Percentiles rank a stretch among this genome's conserved stretches.
Conservation (phyloP, 495 filamentous ascomycete genomes). For the Podospora comata region DNA sequence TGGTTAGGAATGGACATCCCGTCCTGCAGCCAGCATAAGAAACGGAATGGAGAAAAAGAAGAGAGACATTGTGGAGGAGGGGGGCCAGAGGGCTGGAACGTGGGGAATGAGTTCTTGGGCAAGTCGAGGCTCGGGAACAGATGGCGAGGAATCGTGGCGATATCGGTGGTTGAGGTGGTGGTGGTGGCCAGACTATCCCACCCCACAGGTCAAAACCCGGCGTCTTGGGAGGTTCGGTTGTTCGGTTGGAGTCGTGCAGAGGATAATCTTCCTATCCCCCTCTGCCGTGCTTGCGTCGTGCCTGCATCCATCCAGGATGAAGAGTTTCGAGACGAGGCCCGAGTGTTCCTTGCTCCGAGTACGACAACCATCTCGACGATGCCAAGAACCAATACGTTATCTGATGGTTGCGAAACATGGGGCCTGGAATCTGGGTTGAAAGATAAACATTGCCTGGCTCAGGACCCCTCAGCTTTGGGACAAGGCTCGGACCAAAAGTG, state of each 20-base stretch:
- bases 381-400: not conserved
- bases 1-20: constrained; percentile 20
- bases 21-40: not conserved
- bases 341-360: not conserved
- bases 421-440: not conserved
- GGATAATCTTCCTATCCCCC: not conserved
- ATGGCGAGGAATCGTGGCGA: not conserved
- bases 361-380: not conserved
- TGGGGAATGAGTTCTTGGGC: not conserved
- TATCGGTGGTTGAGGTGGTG: not conserved
- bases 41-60: not conserved
- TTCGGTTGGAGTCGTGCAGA: not conserved
- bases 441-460: not conserved
- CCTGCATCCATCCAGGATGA: not conserved
- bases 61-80: not conserved
- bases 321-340: not conserved
- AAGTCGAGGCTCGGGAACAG: not conserved
- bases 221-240: not conserved
- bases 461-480: not conserved
- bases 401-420: not conserved
- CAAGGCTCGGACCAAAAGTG: not conserved
- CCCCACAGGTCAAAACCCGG: not conserved
- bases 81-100: not conserved
- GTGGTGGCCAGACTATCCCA: not conserved
- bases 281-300: not conserved